Base-by-base conservation (phyloP, 2,329 filamentous ascomycete genomes). In the Ophioceras dolichostomum region DNA sequence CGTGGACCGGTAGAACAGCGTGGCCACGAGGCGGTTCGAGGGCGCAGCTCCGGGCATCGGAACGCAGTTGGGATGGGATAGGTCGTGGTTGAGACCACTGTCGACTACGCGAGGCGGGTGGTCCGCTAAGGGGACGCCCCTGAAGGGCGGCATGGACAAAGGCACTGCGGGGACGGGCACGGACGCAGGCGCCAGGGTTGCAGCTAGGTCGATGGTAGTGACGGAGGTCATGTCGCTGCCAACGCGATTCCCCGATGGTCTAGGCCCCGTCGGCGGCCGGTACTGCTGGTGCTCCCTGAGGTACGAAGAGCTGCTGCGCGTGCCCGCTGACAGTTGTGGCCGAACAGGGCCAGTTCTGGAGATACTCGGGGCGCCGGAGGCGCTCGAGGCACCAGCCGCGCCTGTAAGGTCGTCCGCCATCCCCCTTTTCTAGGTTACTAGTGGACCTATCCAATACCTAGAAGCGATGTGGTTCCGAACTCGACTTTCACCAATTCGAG, bases 191-290 rank as follows among this genome's bases (percentile, higher is more conserved):
- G 60, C 43, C 47, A 60, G 65, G 10, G n/a, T n/a, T n/a, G n/a
- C n/a, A n/a, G n/a, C n/a, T n/a, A n/a, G n/a, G n/a, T n/a, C n/a
- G n/a, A n/a, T n/a, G n/a, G n/a, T n/a, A n/a, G n/a, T n/a, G n/a
- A n/a, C n/a, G n/a, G n/a, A n/a, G n/a, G n/a, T n/a, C n/a, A n/a
- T 75, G 50, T 80, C 76, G 47, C 79, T 79, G 43, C 73, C 74
- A 44, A 74, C 73, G 51, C 70, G 66, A 40, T 60, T 62, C 20
- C 76, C 73, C 22, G 22, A n/a, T n/a, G n/a, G n/a, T n/a, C n/a
- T n/a, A 33, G 68, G 62, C 42, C 64, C 63, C 41, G 60, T 58
- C 10, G 72, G 70, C 21, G 71, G 69, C 34, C 74, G 70, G 45
- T 75, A 76, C 49, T 79, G 72, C 54, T 78, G 73, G 49, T 78